Conservation (phyloP, 345 rosid species). For the Isatis tinctoria region DNA sequence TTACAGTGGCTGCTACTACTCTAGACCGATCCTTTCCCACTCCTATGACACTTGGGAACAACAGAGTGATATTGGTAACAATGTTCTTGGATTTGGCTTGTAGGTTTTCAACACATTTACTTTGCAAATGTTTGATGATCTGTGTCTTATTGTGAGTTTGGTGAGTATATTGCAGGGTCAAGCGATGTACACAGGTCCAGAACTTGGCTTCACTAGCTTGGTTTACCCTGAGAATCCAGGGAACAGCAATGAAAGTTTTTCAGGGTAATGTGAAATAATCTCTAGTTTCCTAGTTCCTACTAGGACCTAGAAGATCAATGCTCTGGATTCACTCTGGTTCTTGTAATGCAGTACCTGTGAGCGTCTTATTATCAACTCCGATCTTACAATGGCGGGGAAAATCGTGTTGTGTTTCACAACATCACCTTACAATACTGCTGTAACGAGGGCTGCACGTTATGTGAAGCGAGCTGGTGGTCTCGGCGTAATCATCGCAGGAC, state of each 20-base stretch:
- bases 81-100: not conserved
- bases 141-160: not conserved
- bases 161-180: slow-evolving; percentile 26
- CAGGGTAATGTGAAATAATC: not conserved
- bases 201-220: slow-evolving; percentile 32
- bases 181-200: slow-evolving; percentile 28
- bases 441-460: slow-evolving; percentile 15
- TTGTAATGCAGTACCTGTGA: slow-evolving; percentile 21
- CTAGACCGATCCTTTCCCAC: slow-evolving; percentile 46
- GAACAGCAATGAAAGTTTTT: slow-evolving; percentile 13
- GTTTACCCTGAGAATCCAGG: slow-evolving; percentile 36
- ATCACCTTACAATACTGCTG: not conserved
- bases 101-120: not conserved
- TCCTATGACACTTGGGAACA: slow-evolving; percentile 32
- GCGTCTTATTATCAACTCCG: not conserved
- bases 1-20: slow-evolving; percentile 47
- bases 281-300: not conserved
- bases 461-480: slow-evolving; percentile 39
- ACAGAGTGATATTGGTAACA: slow-evolving; percentile 27
- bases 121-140: not conserved
- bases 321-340: not conserved
- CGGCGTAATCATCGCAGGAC: slow-evolving; percentile 34
- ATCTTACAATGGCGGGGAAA: slow-evolving; percentile 20
- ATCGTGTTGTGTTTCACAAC: slow-evolving; percentile 31
- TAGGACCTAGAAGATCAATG: not conserved